These are phyloP conservation scores for Leccinum pellstonianum DNA, from an alignment of 768 basidiomycete genomes.

Conservation along the genomic window DNA sequence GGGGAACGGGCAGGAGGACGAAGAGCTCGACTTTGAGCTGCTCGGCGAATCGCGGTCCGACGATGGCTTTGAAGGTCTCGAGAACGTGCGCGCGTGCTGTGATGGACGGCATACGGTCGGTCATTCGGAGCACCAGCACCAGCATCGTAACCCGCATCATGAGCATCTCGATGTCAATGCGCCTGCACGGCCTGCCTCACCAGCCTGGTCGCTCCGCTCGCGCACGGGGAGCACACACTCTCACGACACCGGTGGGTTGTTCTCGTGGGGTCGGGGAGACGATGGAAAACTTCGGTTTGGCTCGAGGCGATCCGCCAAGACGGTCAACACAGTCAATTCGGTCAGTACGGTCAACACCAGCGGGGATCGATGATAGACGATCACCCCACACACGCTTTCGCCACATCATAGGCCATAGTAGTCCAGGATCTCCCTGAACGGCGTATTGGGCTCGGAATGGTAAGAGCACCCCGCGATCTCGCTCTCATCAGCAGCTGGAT, in stretches of 20 bases:
- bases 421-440: slow-evolving; percentile 58
- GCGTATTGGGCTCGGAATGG: slow-evolving; percentile 53
- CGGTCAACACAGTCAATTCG: slow-evolving; percentile 30
- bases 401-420: not conserved
- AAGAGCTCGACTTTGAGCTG: slow-evolving; percentile 80
- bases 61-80: slow-evolving; percentile 85
- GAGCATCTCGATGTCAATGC: slow-evolving; percentile 52
- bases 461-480: slow-evolving; percentile 20
- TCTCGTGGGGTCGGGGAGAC: slow-evolving; percentile 64
- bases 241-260: slow-evolving; percentile 67
- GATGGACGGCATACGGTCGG: slow-evolving; percentile 87
- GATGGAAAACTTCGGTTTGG: slow-evolving; percentile 74
- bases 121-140: slow-evolving; percentile 21
- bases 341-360: slow-evolving; percentile 14
- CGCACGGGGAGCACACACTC: slow-evolving; percentile 72
- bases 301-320: slow-evolving; percentile 54
- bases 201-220: slow-evolving; percentile 85
- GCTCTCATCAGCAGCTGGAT: not conserved
- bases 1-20: slow-evolving; percentile 43
- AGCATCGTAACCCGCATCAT: slow-evolving; percentile 47
- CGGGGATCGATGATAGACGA: slow-evolving; percentile 25
- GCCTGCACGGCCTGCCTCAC: slow-evolving; percentile 64
- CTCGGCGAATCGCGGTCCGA: slow-evolving; percentile 72
- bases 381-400: not conserved
- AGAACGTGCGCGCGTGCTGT: slow-evolving; percentile 93